Conservation (phyloP, 2,329 filamentous ascomycete genomes). For the Cercospora beticola region DNA sequence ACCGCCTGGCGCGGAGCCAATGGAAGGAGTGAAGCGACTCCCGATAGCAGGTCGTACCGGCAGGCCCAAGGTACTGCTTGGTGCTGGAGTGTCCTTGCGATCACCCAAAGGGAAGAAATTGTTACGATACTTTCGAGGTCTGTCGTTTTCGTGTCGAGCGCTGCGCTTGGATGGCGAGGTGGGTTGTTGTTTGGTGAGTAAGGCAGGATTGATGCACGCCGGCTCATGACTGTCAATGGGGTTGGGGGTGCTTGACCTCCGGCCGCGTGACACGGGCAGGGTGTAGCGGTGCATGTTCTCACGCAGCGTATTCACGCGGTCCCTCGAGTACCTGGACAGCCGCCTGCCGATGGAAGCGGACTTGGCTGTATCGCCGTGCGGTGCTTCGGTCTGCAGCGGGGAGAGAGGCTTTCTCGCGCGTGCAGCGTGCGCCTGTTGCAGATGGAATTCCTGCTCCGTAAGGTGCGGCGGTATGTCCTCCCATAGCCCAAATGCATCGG, state of each 20-base stretch:
- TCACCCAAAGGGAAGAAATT: constrained; percentile 25
- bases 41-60: constrained; percentile 25
- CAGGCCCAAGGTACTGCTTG: constrained; percentile 24
- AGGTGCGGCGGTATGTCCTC: constrained; percentile 9
- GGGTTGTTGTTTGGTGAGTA: constrained; percentile 20
- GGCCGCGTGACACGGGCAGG: constrained; percentile 23
- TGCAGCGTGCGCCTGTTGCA: constrained; percentile 1
- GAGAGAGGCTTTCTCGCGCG: constrained; percentile 15
- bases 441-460: constrained; percentile 3
- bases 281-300: constrained; percentile 22
- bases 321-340: constrained; percentile 20
- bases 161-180: constrained; percentile 37
- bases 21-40: constrained; percentile 15
- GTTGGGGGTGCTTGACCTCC: constrained; percentile 32
- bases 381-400: neutral
- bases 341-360: constrained; percentile 18
- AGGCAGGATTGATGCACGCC: constrained; percentile 13
- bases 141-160: constrained; percentile 29
- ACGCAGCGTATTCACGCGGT: constrained; percentile 20
- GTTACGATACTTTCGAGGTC: constrained; percentile 32
- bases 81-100: constrained; percentile 38
- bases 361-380: constrained; percentile 1
- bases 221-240: constrained; percentile 15
- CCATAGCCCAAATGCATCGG: constrained; percentile 1
- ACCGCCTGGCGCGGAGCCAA: constrained; percentile 29